phyloP scores from a whole-genome alignment of 495 filamentous ascomycete genomes.

The Lasiosphaeris hirsuta region DNA sequence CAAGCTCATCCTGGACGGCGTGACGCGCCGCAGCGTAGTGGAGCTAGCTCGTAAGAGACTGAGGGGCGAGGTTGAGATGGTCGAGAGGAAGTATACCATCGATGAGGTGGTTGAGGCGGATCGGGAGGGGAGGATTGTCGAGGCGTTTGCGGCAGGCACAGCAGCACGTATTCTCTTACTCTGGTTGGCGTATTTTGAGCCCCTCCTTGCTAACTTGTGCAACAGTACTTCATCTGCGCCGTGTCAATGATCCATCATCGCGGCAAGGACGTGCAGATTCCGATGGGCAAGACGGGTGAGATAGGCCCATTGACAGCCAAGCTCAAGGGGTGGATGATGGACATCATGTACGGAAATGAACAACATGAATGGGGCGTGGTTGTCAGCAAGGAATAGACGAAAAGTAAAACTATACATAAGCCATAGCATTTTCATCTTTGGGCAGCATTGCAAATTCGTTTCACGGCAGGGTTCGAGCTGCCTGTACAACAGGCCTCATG shows the following conservation, averaged over 20 bases:
- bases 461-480: too few species aligned
- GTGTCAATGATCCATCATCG: constrained; percentile 71
- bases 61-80: constrained; percentile 60
- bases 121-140: constrained; percentile 71
- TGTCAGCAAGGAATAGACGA: constrained; percentile 53
- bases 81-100: constrained; percentile 80
- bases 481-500: too few species aligned
- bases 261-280: constrained; percentile 62
- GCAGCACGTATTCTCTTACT: constrained; percentile 59
- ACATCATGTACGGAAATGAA: constrained; percentile 84
- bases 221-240: constrained; percentile 76
- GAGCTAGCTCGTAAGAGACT: constrained; percentile 67
- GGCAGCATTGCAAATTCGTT: constrained; percentile 1
- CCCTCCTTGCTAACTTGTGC: constrained; percentile 6
- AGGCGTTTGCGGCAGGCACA: constrained; percentile 84
- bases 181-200: background rate
- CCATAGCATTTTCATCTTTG: constrained; percentile 5
- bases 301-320: constrained; percentile 61
- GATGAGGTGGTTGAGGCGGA: constrained; percentile 69
- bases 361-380: constrained; percentile 77
- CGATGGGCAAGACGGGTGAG: constrained; percentile 53
- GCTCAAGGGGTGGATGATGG: constrained; percentile 73
- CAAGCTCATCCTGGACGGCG: constrained; percentile 78
- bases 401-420: background rate
- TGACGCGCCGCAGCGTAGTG: constrained; percentile 74